Evolutionary conservation across 2,329 filamentous ascomycete species (phyloP), one percentile per base, ranked within the genome.

Genomic region (Aschersonia sp.): DNA sequence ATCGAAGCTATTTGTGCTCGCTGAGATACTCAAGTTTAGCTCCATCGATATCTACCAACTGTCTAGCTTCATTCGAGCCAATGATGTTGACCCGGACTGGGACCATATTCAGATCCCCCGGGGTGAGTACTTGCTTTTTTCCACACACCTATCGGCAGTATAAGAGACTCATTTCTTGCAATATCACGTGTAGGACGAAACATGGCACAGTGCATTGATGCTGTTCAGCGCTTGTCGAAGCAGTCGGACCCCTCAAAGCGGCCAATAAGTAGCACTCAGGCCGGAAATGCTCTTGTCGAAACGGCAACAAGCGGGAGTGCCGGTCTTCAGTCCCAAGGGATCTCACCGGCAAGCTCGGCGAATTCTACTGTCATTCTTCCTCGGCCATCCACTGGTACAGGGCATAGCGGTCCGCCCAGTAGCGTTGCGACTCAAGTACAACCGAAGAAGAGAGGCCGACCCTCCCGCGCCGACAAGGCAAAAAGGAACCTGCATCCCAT

Each of bases 21-120:
- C 68, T 48, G 75, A 79, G 59, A 73, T 77, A 54, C 72, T 79
- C 60, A 79, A 77, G 55, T 66, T 66, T 50, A 78, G 74, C 62
- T 59, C 66, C 32, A 60, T 77, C 49, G 68, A 74, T 48, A 57
- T 75, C 30, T 58, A 63, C 9, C 59, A 58, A 14, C 59, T 79
- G 32, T 66, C 69, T 22, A 61, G 62, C 10, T 75, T 79, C 50
- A 64, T 78, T 53, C 68, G 56, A 51, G 51, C 56, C 40, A 60
- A 68, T 49, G 59, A 58, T 8, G 55, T 72, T 47, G 59, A 64
- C 49, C 67, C 69, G 7, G 62, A 68, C 47, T 73, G 69, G 69
- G 61, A 69, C 57, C 61, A 58, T 43, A 72, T 73, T 65, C 70
- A 72, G 52, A 61, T 73, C 40, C 70, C 70, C 9, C 53, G 56